phyloP scores from a whole-genome alignment of 2,329 filamentous ascomycete genomes.

The Ceratocystiopsis brevicomis region DNA sequence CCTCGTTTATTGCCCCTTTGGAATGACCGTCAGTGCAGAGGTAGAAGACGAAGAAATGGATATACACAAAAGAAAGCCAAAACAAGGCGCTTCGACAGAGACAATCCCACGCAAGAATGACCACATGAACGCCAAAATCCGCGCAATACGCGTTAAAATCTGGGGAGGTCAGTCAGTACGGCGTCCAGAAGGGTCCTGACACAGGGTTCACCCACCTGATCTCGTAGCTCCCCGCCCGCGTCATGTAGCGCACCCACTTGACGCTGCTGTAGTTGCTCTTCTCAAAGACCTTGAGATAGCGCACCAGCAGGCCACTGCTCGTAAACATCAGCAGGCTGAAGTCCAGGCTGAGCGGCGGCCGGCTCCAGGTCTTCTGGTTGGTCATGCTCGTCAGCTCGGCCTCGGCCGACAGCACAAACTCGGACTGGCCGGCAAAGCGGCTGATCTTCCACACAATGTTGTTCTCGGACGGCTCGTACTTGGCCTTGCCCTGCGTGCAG shows the following conservation, averaged over 20 bases:
- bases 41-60: neutral
- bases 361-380: conserved; percentile 90
- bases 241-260: conserved; percentile 99
- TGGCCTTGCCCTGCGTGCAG: conserved; percentile 88
- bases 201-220: conserved; percentile 70
- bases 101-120: no score
- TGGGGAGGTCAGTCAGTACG: neutral
- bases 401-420: conserved; percentile 88
- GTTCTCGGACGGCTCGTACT: conserved; percentile 96
- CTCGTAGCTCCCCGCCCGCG: conserved; percentile 89
- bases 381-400: conserved; percentile 92
- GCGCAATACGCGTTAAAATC: neutral
- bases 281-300: conserved; percentile 97
- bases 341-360: conserved; percentile 76
- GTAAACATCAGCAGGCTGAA: conserved; percentile 98
- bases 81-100: neutral
- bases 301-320: conserved; percentile 73
- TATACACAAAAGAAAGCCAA: neutral
- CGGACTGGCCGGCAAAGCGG: conserved; percentile 93
- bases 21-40: no score
- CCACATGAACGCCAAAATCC: conserved; percentile 1
- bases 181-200: no score
- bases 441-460: conserved; percentile 98
- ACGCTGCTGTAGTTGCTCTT: conserved; percentile 98
- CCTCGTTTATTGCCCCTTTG: no score